Conservation (phyloP, 164 flowering plant species). For the Chimonanthus salicifolius region DNA sequence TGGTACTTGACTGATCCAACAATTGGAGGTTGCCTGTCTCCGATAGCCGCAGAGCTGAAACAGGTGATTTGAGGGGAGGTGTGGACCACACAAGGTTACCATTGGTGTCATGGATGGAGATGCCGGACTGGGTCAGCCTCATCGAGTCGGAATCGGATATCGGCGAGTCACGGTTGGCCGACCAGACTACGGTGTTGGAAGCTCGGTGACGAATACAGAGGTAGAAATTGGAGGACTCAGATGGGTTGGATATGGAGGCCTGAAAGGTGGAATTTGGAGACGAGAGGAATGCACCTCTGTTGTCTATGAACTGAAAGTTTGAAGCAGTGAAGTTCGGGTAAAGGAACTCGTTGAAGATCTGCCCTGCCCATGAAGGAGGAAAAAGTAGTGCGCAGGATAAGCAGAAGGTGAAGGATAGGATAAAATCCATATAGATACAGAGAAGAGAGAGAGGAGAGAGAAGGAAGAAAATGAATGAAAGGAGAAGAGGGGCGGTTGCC, state of each 20-base stretch:
- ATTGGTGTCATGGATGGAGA: conserved; percentile 29
- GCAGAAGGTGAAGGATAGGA: conserved; percentile 19
- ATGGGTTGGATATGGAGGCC: conserved; percentile 59
- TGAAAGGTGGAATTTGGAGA: conserved; percentile 54
- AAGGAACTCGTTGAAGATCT: conserved; percentile 28
- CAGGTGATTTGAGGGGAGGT: conserved; percentile 38
- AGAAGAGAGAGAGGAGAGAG: background rate
- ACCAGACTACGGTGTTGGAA: conserved; percentile 66
- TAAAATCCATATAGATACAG: conserved; percentile 22
- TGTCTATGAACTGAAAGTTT: conserved; percentile 38
- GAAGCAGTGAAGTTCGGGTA: conserved; percentile 70
- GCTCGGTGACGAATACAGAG: conserved; percentile 53
- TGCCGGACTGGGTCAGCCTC: conserved; percentile 43
- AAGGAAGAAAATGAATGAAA: background rate
- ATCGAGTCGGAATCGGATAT: conserved; percentile 46
- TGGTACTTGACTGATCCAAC: background rate
- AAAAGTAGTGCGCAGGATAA: conserved; percentile 19
- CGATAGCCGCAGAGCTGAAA: conserved; percentile 8
- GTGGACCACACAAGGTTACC: conserved; percentile 56
- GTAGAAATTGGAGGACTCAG: conserved; percentile 36
- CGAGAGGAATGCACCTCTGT: conserved; percentile 48
- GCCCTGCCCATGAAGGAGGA: conserved; percentile 3
- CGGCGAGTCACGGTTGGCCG: conserved; percentile 65
- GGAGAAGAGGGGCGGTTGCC: background rate
- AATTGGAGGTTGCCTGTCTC: conserved; percentile 10